These are phyloP conservation scores for Stachybotrys elegans DNA, from an alignment of 2,329 filamentous ascomycete species.

Conservation along the genomic window DNA sequence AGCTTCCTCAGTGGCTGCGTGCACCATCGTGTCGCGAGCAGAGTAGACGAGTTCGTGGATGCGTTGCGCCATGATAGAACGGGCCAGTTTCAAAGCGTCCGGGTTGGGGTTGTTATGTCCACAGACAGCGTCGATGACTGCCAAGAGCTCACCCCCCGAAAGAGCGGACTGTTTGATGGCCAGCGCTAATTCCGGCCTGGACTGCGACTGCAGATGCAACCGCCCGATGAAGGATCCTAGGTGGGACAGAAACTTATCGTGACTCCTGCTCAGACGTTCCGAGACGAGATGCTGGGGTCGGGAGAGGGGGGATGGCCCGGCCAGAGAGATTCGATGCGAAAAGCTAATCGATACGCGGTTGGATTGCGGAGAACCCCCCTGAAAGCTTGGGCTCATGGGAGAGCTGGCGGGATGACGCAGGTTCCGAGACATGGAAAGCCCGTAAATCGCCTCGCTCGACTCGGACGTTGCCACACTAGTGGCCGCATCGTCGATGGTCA, in stretches of 20 bases:
- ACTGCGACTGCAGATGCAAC: constrained; percentile 87
- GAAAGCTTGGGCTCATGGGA: constrained; percentile 21
- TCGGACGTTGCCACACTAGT: constrained; percentile 29
- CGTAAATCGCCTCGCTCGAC: constrained; percentile 30
- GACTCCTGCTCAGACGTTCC: constrained; percentile 70
- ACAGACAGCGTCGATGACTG: constrained; percentile 77
- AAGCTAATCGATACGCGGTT: constrained; percentile 49
- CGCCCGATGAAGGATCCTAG: constrained; percentile 89
- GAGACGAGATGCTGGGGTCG: constrained; percentile 73
- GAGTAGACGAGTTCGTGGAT: constrained; percentile 77
- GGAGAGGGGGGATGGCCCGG: constrained; percentile 57
- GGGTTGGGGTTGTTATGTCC: constrained; percentile 67
- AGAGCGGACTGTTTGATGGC: constrained; percentile 80
- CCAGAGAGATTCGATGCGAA: constrained; percentile 73
- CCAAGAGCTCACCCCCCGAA: constrained; percentile 74
- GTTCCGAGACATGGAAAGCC: constrained; percentile 28
- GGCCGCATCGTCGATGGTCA: constrained; percentile 23
- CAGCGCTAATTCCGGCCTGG: constrained; percentile 73
- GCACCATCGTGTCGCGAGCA: constrained; percentile 72
- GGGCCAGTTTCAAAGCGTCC: constrained; percentile 61
- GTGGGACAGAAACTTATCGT: constrained; percentile 85
- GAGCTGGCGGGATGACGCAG: constrained; percentile 40
- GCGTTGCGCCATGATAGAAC: constrained; percentile 71
- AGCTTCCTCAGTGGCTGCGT: constrained; percentile 63
- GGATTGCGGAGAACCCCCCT: constrained; percentile 28